phyloP scores from a whole-genome alignment of 768 basidiomycete species.

The Termitomyces bulborhizus region DNA sequence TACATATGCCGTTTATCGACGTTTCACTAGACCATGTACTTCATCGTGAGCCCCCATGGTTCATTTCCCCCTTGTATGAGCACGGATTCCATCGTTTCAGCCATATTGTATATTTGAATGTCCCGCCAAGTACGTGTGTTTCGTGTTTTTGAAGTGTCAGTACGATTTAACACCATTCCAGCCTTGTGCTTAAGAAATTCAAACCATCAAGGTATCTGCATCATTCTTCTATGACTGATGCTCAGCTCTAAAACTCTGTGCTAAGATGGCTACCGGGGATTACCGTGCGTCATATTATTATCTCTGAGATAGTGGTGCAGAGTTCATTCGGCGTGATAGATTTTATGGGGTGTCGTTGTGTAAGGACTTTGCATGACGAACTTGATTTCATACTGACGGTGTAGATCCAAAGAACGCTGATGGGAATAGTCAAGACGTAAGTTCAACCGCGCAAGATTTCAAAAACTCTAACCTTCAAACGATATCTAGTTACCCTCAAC shows the following conservation, averaged over 20 bases:
- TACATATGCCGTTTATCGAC: background rate
- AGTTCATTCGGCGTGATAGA: constrained; percentile 23
- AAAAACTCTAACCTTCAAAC: background rate
- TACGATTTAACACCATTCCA: constrained; percentile 12
- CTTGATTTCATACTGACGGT: background rate
- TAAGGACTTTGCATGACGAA: constrained; percentile 19
- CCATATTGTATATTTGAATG: constrained; percentile 63
- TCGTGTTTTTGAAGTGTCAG: background rate
- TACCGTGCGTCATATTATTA: constrained; percentile 32
- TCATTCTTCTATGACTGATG: constrained; percentile 7
- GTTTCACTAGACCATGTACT: constrained; percentile 54
- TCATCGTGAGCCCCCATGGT: constrained; percentile 41
- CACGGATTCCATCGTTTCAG: constrained; percentile 19
- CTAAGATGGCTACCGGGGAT: constrained; percentile 56
- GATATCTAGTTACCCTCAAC: constrained; percentile 46
- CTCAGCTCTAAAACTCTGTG: too few species aligned
- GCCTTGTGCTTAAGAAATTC: constrained; percentile 54
- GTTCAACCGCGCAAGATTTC: background rate
- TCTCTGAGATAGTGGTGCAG: background rate
- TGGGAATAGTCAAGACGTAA: constrained; percentile 65
- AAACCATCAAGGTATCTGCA: constrained; percentile 48
- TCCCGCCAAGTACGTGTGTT: constrained; percentile 56
- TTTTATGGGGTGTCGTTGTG: constrained; percentile 63
- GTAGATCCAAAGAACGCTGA: constrained; percentile 38
- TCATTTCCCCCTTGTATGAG: background rate